Conservation (phyloP, 306 rosid genomes). For the Cucurbita maxima region DNA sequence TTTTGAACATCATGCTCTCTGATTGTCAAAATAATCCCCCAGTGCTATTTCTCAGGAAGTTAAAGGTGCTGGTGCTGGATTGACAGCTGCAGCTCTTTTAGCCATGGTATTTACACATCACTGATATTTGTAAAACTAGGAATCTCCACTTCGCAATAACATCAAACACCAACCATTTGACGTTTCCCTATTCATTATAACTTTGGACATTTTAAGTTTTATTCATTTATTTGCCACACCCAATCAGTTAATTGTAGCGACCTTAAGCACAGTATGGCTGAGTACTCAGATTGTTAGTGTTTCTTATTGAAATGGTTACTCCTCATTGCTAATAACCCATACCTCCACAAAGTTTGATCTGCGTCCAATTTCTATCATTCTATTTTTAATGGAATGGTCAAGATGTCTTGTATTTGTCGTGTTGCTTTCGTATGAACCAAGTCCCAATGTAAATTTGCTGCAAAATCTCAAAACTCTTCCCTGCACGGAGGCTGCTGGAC, state of each 20-base stretch:
- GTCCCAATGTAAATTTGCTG: neutral
- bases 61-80: conserved; percentile 91
- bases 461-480: neutral
- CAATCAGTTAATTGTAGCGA: neutral
- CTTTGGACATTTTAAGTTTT: neutral
- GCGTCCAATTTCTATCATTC: neutral
- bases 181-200: neutral
- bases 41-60: conserved; percentile 52
- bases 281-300: neutral
- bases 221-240: neutral
- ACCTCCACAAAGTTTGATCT: neutral
- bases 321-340: neutral
- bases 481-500: neutral
- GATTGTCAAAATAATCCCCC: conserved; percentile 11
- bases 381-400: neutral
- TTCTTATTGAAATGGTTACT: neutral
- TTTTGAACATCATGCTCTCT: neutral
- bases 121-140: conserved; percentile 12
- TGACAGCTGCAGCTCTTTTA: conserved; percentile 83
- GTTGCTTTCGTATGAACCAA: neutral
- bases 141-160: neutral
- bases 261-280: neutral
- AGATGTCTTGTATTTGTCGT: neutral
- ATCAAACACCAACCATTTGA: neutral
- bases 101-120: conserved; percentile 60